These are phyloP conservation scores for Mycena rebaudengoi DNA, from an alignment of 768 basidiomycete species.

Conservation along the genomic window DNA sequence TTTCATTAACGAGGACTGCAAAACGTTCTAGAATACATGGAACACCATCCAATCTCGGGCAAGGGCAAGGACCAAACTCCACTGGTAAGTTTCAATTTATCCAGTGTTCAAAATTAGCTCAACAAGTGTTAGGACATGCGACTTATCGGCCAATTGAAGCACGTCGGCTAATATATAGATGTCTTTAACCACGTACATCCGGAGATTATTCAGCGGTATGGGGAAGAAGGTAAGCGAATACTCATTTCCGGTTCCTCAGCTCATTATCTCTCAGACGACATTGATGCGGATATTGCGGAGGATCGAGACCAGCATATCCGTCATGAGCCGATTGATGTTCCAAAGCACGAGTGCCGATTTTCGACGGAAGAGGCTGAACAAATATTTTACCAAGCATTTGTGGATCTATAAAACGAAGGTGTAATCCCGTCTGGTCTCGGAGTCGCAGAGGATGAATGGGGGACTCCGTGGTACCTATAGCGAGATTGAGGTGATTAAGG, in stretches of 20 bases:
- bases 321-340: not conserved
- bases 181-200: not conserved
- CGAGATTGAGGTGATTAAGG: not conserved
- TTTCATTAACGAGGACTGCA: not conserved
- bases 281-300: not conserved
- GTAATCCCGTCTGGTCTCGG: not conserved
- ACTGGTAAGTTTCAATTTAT: not conserved
- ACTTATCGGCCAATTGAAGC: conserved; percentile 1
- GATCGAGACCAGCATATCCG: not conserved
- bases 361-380: not conserved
- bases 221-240: not conserved
- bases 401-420: not conserved
- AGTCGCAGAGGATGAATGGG: not conserved
- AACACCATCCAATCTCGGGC: no score
- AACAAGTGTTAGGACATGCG: conserved; percentile 18
- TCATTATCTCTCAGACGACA: not conserved
- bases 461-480: not conserved
- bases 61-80: conserved; percentile 12
- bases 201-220: not conserved
- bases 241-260: no score
- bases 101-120: no score
- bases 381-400: not conserved
- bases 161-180: conserved; percentile 3
- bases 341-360: not conserved
- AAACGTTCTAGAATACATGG: no score